A percentile compares a stretch with the other conserved stretches of the same genome.
Evolutionary conservation across 352 stramenopile species (phyloP).

Genomic region (Salisapilia sapeloensis): DNA sequence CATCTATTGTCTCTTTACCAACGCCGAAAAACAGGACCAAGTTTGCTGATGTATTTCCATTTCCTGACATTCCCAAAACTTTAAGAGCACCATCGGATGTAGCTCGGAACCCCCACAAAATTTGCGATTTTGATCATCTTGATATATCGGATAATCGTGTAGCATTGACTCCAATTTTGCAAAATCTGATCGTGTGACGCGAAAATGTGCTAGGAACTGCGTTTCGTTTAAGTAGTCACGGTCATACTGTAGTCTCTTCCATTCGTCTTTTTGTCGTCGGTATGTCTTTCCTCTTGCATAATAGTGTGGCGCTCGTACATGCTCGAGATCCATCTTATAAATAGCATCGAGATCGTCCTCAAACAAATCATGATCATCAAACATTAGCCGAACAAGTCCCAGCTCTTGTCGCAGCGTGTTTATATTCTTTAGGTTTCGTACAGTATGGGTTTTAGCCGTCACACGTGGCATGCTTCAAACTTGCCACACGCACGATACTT

Average conservation of each 20-base stretch:
- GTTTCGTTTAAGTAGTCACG: slow-evolving; percentile 1
- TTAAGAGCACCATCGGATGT: slow-evolving; percentile 8
- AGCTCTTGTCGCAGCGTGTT: background rate
- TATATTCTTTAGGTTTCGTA: background rate
- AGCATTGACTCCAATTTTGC: no score
- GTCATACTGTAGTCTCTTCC: slow-evolving; percentile 2
- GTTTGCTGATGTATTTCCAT: slow-evolving; percentile 6
- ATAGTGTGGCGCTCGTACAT: background rate
- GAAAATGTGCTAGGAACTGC: slow-evolving; percentile 4
- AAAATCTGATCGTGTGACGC: slow-evolving; percentile 2
- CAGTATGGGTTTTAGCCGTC: slow-evolving; percentile 1
- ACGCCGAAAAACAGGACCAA: slow-evolving; percentile 9
- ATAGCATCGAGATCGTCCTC: slow-evolving; percentile 3
- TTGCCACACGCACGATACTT: no score
- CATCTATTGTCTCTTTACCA: slow-evolving; percentile 4
- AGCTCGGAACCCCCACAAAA: slow-evolving; percentile 7
- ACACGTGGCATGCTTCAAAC: slow-evolving; percentile 2
- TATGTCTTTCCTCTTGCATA: background rate
- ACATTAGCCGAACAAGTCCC: background rate
- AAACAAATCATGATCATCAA: background rate
- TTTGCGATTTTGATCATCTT: slow-evolving; percentile 1
- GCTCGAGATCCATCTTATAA: slow-evolving; percentile 1
- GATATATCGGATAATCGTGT: slow-evolving; percentile 3
- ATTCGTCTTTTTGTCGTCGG: background rate
- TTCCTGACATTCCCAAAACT: slow-evolving; percentile 9